Percentiles rank a stretch among this genome's conserved stretches.
Evolutionary conservation across 2,329 filamentous ascomycete species (phyloP).

Genomic region (Ceratocystis destructans): DNA sequence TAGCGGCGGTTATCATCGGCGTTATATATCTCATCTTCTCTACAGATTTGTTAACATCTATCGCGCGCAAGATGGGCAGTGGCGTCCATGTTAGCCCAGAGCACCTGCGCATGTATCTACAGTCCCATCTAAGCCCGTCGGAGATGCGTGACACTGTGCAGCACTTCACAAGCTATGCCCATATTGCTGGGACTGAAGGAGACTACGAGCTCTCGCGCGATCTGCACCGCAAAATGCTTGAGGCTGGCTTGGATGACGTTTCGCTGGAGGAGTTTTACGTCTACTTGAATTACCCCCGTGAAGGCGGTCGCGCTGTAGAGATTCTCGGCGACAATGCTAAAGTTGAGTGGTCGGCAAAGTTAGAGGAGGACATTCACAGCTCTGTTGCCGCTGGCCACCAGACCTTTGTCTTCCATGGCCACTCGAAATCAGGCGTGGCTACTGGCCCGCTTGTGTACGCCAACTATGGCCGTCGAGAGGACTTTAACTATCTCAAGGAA

Average conservation of each 20-base stretch:
- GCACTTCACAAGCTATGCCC: conserved; percentile 71
- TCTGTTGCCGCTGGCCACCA: conserved; percentile 46
- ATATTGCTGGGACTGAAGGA: conserved; percentile 87
- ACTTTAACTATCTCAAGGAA: conserved; percentile 61
- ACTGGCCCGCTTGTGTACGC: conserved; percentile 79
- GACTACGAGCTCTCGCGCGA: conserved; percentile 77
- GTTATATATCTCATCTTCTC: conserved; percentile 77
- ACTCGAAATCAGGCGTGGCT: conserved; percentile 76
- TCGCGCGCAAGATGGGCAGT: conserved; percentile 47
- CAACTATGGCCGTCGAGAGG: conserved; percentile 75
- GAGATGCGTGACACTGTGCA: conserved; percentile 58
- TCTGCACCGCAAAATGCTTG: conserved; percentile 62
- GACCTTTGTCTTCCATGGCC: conserved; percentile 72
- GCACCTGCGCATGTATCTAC: conserved; percentile 60
- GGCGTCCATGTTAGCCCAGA: conserved; percentile 69
- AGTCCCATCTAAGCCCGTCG: conserved; percentile 55
- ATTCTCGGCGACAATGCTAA: conserved; percentile 55
- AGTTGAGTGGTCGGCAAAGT: conserved; percentile 58
- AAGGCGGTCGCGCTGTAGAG: conserved; percentile 63
- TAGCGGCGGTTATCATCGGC: conserved; percentile 58
- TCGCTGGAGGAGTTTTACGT: conserved; percentile 67
- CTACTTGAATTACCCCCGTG: conserved; percentile 81
- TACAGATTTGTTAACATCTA: conserved; percentile 63
- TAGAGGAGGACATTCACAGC: conserved; percentile 66
- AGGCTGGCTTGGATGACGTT: conserved; percentile 61